Conservation (phyloP, 108 stramenopile genomes). For the Epithemia pelagica region DNA sequence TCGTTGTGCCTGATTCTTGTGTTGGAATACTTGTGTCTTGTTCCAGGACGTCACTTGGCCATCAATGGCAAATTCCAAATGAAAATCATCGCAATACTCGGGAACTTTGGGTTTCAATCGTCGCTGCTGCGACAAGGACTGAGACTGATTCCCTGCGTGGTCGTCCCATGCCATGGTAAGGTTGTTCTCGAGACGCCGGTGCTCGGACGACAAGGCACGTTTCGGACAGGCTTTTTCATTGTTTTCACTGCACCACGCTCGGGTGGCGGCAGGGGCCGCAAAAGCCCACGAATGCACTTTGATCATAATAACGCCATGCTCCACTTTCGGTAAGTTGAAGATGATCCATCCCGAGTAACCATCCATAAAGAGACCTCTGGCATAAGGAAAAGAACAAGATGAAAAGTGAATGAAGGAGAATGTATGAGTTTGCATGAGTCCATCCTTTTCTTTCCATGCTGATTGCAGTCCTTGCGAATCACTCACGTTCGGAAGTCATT, state of each 20-base stretch:
- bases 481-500: constrained; percentile 25
- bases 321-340: constrained; percentile 35
- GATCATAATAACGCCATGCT: constrained; percentile 51
- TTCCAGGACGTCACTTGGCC: constrained; percentile 41
- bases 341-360: constrained; percentile 67
- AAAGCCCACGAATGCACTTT: constrained; percentile 34
- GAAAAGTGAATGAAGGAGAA: constrained; percentile 64
- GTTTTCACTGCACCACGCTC: constrained; percentile 36
- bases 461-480: too few species aligned
- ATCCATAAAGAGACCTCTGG: constrained; percentile 31
- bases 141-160: too few species aligned
- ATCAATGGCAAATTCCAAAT: constrained; percentile 64
- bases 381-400: constrained; percentile 34
- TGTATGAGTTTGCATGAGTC: too few species aligned
- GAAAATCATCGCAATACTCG: constrained; percentile 40
- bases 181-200: constrained; percentile 4
- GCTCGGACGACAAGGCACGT: not conserved
- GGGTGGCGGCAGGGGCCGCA: constrained; percentile 24
- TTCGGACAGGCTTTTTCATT: constrained; percentile 13
- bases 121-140: too few species aligned
- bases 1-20: constrained; percentile 22
- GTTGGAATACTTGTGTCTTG: constrained; percentile 33
- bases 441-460: too few species aligned
- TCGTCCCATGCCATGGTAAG: constrained; percentile 1
- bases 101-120: constrained; percentile 8